Conservation (phyloP, 2,329 filamentous ascomycete species). For the Metarhizium sp. region DNA sequence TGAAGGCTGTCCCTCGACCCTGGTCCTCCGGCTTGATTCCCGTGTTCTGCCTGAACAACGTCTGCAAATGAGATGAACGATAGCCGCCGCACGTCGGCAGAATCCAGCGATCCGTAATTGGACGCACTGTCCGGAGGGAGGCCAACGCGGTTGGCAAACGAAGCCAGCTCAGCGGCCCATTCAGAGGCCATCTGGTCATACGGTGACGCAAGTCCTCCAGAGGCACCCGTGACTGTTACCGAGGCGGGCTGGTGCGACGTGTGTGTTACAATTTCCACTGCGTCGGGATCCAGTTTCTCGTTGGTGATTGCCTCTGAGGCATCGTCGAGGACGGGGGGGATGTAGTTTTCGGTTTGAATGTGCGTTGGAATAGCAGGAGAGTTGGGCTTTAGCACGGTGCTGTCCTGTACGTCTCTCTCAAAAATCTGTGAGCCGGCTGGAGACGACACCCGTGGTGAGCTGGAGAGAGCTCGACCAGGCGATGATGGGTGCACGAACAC, state of each 20-base stretch:
- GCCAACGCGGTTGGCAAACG: conserved; percentile 37
- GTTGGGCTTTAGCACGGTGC: conserved; percentile 52
- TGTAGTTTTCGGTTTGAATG: conserved; percentile 89
- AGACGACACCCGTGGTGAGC: conserved; percentile 67
- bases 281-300: conserved; percentile 71
- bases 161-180: conserved; percentile 49
- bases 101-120: conserved; percentile 69
- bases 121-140: conserved; percentile 52
- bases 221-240: conserved; percentile 50
- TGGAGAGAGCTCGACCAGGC: conserved; percentile 55
- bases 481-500: conserved; percentile 47
- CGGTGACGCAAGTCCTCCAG: conserved; percentile 18
- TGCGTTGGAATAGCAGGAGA: conserved; percentile 87
- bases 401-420: conserved; percentile 88
- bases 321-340: conserved; percentile 83
- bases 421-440: conserved; percentile 79
- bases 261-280: conserved; percentile 88
- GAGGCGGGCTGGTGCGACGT: conserved; percentile 72
- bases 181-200: conserved; percentile 35
- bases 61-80: conserved; percentile 97
- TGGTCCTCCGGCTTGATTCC: conserved; percentile 38
- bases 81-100: conserved; percentile 67
- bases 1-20: conserved; percentile 62
- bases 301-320: conserved; percentile 90
- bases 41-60: conserved; percentile 79